Evolutionary conservation across 1,284 basidiomycete species (phyloP).

Genomic region (Malassezia pachydermatis): DNA sequence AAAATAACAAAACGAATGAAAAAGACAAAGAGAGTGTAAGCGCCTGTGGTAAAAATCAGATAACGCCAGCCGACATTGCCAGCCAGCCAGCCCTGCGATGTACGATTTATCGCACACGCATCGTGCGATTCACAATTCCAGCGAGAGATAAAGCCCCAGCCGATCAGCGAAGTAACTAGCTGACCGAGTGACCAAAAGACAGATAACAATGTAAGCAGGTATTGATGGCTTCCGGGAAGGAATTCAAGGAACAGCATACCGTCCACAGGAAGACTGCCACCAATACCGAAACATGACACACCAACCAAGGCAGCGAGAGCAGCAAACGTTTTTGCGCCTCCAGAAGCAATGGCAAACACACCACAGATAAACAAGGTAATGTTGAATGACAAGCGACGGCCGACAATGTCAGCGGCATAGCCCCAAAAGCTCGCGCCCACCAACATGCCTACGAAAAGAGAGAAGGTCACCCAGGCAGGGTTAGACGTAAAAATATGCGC

Average conservation of each 20-base stretch:
- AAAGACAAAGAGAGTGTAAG: constrained; percentile 36
- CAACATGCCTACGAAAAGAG: constrained; percentile 37
- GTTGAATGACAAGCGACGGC: constrained; percentile 42
- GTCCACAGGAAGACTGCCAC: constrained; percentile 42
- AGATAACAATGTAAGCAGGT: constrained; percentile 37
- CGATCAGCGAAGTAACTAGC: constrained; percentile 35
- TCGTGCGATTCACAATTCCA: constrained; percentile 29
- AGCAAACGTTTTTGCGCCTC: constrained; percentile 36
- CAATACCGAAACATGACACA: constrained; percentile 38
- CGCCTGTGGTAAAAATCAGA: constrained; percentile 38
- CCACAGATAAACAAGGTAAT: constrained; percentile 41
- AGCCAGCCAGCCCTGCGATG: constrained; percentile 19
- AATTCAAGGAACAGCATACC: constrained; percentile 46
- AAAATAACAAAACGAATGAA: constrained; percentile 37
- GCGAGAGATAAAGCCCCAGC: constrained; percentile 44
- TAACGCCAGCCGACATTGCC: constrained; percentile 42
- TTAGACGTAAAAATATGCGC: not conserved
- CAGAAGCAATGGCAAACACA: constrained; percentile 40
- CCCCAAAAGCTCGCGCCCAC: constrained; percentile 40
- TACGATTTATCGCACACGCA: not conserved
- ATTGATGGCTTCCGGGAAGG: constrained; percentile 35
- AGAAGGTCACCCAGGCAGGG: constrained; percentile 31
- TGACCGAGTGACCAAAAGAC: constrained; percentile 46
- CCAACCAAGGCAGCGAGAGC: constrained; percentile 37
- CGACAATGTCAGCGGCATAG: constrained; percentile 40